Evolutionary conservation across 371 early-diverging fungal species (phyloP).

Genomic region (Mortierella sp.): DNA sequence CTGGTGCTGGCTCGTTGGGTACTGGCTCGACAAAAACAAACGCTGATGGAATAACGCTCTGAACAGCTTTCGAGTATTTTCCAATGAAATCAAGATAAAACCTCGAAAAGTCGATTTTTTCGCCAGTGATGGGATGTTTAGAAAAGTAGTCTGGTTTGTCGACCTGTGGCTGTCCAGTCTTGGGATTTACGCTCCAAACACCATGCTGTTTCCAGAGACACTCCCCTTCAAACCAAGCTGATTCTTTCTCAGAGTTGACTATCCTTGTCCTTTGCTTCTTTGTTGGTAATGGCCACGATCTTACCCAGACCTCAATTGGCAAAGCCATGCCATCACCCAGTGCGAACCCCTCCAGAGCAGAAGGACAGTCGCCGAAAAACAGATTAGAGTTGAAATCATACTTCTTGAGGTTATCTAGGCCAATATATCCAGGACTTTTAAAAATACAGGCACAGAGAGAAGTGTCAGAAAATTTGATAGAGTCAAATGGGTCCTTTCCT

Average conservation of each 20-base stretch:
- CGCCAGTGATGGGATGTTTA: conserved; percentile 68
- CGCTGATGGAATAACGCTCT: conserved; percentile 64
- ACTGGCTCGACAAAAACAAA: conserved; percentile 83
- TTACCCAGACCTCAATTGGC: conserved; percentile 77
- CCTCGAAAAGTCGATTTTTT: conserved; percentile 72
- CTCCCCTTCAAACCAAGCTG: conserved; percentile 74
- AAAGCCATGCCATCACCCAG: conserved; percentile 75
- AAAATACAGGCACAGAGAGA: not conserved
- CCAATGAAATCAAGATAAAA: conserved; percentile 80
- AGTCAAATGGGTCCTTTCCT: not conserved
- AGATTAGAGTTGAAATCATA: conserved; percentile 77
- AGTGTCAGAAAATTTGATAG: not conserved
- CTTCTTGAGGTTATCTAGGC: conserved; percentile 65
- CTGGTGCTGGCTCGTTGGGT: conserved; percentile 81
- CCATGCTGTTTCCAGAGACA: conserved; percentile 86
- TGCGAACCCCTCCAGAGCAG: conserved; percentile 79
- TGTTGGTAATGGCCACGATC: conserved; percentile 83
- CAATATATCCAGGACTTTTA: conserved; percentile 77
- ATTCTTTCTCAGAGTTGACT: conserved; percentile 66
- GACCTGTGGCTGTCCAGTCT: conserved; percentile 68
- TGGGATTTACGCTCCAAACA: conserved; percentile 74
- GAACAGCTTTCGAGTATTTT: conserved; percentile 71
- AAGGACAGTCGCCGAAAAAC: conserved; percentile 77
- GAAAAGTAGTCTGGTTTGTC: conserved; percentile 75
- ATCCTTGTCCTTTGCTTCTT: conserved; percentile 65